These are phyloP conservation scores for Mucor piriformis DNA, from an alignment of 371 early-diverging fungal species.

Conservation along the genomic window DNA sequence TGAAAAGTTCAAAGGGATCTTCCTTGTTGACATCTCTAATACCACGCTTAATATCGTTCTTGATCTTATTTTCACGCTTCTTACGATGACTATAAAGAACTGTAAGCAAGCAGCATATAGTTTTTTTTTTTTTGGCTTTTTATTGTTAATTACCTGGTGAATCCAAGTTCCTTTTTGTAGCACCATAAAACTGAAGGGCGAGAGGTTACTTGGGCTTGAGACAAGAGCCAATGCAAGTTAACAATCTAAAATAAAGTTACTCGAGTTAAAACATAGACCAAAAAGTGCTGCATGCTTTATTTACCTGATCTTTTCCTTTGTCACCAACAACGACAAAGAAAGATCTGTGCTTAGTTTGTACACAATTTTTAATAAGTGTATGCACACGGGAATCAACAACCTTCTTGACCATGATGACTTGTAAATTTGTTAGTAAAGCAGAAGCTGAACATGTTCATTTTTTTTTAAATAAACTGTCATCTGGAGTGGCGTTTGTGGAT, in stretches of 20 bases:
- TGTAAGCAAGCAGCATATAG: background rate
- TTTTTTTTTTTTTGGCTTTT: background rate
- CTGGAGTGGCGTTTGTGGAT: background rate
- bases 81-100: slow-evolving; percentile 80
- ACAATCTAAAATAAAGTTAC: slow-evolving; percentile 85
- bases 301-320: slow-evolving; percentile 92
- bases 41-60: slow-evolving; percentile 89
- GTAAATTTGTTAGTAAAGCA: background rate
- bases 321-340: slow-evolving; percentile 98
- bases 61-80: slow-evolving; percentile 94
- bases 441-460: background rate
- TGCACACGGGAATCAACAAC: slow-evolving; percentile 93
- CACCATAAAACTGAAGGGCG: slow-evolving; percentile 98
- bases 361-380: slow-evolving; percentile 90
- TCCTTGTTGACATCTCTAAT: slow-evolving; percentile 88
- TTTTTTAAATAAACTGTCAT: slow-evolving; percentile 3
- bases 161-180: slow-evolving; percentile 97
- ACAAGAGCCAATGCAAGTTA: slow-evolving; percentile 94
- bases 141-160: slow-evolving; percentile 65
- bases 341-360: slow-evolving; percentile 89
- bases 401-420: slow-evolving; percentile 74
- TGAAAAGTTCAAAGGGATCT: slow-evolving; percentile 96
- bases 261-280: background rate
- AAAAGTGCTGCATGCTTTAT: background rate
- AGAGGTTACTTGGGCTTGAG: slow-evolving; percentile 89